Evolutionary conservation across 208 protist species (phyloP).

Genomic region (Acanthamoeba castellanii): DNA sequence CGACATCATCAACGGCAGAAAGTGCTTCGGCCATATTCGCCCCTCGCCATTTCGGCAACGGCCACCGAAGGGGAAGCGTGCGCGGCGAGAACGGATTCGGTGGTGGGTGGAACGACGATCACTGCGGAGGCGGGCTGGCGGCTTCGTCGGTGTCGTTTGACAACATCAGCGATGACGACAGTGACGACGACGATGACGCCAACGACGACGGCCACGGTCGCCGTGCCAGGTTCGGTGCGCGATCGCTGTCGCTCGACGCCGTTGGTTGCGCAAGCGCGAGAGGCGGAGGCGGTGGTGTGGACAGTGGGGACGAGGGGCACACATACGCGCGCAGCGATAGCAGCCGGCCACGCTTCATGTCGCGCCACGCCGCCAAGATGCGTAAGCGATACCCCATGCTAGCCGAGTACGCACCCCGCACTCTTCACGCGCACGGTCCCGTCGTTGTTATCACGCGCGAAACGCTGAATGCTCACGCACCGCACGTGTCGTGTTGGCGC

Average conservation of each 20-base stretch:
- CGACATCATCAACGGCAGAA: not conserved
- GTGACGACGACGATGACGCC: not conserved
- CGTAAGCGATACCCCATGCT: slow-evolving; percentile 19
- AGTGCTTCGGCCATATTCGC: slow-evolving; percentile 19
- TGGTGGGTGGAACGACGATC: not conserved
- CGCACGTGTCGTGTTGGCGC: not conserved
- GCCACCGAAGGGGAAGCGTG: not conserved
- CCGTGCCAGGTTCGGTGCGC: not conserved
- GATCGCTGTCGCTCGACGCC: not conserved
- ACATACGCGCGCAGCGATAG: not conserved
- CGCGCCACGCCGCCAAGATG: slow-evolving; percentile 41
- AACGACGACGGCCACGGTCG: not conserved
- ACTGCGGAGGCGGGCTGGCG: not conserved
- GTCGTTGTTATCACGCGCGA: not conserved
- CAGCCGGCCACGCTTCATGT: slow-evolving; percentile 23
- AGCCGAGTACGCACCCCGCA: not conserved
- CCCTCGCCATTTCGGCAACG: not conserved
- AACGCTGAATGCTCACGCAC: too few species aligned
- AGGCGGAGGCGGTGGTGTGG: not conserved
- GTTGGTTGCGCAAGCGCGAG: not conserved
- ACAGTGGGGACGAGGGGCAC: not conserved
- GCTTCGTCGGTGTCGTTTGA: not conserved
- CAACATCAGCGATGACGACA: not conserved
- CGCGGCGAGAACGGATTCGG: not conserved
- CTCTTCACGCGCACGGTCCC: not conserved